Conservation (phyloP, 2,329 filamentous ascomycete genomes). For the Cercospora zeae-maydis region DNA sequence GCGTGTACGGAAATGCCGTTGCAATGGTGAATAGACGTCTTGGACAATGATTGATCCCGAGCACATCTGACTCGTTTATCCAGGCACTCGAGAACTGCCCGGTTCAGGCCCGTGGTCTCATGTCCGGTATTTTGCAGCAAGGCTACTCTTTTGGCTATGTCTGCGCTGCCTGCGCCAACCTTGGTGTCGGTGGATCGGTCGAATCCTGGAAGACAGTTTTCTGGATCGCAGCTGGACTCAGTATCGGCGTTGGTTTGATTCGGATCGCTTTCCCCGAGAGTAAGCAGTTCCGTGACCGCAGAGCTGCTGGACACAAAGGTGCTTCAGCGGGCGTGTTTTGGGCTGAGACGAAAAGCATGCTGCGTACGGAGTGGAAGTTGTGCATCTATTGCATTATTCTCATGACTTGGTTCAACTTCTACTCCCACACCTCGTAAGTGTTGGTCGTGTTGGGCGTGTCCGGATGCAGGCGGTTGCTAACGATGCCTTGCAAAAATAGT, state of each 20-base stretch:
- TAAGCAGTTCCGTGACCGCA: constrained; percentile 69
- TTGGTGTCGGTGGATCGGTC: constrained; percentile 63
- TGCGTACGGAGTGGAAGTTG: constrained; percentile 70
- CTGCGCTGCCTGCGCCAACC: constrained; percentile 69
- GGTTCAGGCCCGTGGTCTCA: constrained; percentile 66
- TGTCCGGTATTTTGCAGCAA: constrained; percentile 79
- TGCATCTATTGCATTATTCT: constrained; percentile 65
- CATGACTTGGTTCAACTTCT: constrained; percentile 72
- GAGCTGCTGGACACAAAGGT: constrained; percentile 54
- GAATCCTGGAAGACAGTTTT: constrained; percentile 64
- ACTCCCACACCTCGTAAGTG: constrained; percentile 60
- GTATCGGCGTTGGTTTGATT: constrained; percentile 64
- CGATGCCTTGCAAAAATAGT: constrained; percentile 36
- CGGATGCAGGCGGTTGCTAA: background rate
- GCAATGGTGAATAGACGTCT: constrained; percentile 42
- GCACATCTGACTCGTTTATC: background rate
- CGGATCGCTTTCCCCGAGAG: constrained; percentile 70
- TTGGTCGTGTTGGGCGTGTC: background rate
- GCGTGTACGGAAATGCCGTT: constrained; percentile 57
- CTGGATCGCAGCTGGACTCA: constrained; percentile 66
- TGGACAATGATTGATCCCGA: background rate
- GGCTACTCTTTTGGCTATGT: constrained; percentile 68
- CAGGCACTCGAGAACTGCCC: constrained; percentile 65
- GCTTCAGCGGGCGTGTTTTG: constrained; percentile 56
- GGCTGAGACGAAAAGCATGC: constrained; percentile 65